Percentiles rank a stretch among this genome's conserved stretches.
These are phyloP conservation scores for Penicillium sp. DNA, from an alignment of 2,329 filamentous ascomycete genomes.

Conservation along the genomic window DNA sequence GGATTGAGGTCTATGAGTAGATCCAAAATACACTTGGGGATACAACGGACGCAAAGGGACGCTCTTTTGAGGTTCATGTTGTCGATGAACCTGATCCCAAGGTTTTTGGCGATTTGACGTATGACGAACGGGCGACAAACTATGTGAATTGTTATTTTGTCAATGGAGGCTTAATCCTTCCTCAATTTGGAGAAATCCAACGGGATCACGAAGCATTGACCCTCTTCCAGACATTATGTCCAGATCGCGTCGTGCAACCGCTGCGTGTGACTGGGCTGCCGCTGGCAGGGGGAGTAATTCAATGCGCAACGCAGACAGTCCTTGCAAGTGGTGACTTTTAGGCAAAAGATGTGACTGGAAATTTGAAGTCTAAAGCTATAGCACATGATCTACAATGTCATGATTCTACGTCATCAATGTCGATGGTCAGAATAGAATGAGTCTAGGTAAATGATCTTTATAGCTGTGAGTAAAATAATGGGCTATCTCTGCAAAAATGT, in stretches of 20 bases:
- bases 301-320: neutral
- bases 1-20: neutral
- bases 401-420: no score
- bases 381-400: no score
- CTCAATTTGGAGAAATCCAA: neutral
- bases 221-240: neutral
- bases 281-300: neutral
- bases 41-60: neutral
- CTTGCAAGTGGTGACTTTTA: neutral
- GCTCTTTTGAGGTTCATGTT: neutral
- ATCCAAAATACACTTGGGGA: neutral
- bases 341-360: neutral
- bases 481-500: no score
- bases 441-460: no score
- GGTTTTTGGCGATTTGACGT: neutral
- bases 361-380: no score
- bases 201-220: neutral
- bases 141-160: slow-evolving; percentile 1
- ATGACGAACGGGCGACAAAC: neutral
- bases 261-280: neutral
- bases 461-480: no score
- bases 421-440: no score
- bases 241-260: neutral
- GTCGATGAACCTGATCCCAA: neutral
- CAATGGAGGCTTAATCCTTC: neutral